Evolutionary conservation across 2,329 filamentous ascomycete species (phyloP), one percentile per base, ranked within the genome.

Genomic region (Basipetospora chlamydospora): DNA sequence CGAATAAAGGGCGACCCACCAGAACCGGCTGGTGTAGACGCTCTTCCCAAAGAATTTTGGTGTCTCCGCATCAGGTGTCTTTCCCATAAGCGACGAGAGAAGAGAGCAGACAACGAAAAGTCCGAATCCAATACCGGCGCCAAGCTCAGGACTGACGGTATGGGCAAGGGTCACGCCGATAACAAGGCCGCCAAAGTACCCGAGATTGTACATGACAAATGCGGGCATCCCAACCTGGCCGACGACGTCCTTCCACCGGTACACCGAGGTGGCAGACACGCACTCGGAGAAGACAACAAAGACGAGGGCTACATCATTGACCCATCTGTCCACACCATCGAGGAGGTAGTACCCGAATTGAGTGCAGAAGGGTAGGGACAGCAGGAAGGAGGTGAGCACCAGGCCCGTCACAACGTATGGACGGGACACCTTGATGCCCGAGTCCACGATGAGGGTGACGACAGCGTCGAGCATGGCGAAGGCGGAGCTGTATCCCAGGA

Each of bases 381-480:
- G 52, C 11, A 71, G 55, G 44, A 73, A 70, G 0, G 63, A 71
- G 11, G 65, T 12, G 1, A 69, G 31, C 15, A 63, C 65, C 11
- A 72, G 48, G 1, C 40, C 47, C 1, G 66, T 71, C 26, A 71
- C 68, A 7, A 73, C 61, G 25, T 56, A 44, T 1, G 64, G 58
- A 0, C 66, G 57, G 2, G 61, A 64, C 11, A 53, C 47, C 43
- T 63, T 61, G 32, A 62, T 42, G n/a, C 67, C 65, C 0, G 63
- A 58, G 40, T 74, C 70, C 50, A 68, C 63, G 26, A 66, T 52
- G 29, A 73, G 46, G 0, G 70, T 74, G 6, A 66, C 64, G 4
- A 66, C 57, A 4, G 66, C 68, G 43, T 74, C 70, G 5, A 74
- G 51, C 67, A 74, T 71, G 33, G 67, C 69, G 40, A 73, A 73